Conservation (phyloP, 83 land plant genomes). For the Diphasiastrum complanatum region DNA sequence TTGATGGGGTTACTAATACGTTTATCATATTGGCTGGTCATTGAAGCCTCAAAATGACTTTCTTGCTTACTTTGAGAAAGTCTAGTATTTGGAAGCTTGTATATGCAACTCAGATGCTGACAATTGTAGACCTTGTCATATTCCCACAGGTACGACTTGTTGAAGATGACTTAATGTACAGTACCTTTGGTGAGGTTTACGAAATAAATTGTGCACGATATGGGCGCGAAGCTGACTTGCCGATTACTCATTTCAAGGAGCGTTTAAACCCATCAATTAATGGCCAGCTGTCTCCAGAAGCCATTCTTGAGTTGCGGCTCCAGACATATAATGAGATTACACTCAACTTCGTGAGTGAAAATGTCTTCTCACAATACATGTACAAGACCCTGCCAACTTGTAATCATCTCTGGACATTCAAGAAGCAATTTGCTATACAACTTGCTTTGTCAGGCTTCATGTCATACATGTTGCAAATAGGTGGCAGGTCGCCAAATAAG, state of each 20-base stretch:
- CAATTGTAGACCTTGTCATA: not conserved
- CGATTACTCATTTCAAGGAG: constrained; percentile 93
- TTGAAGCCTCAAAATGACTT: no score
- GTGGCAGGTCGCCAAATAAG: constrained; percentile 95
- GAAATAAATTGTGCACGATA: constrained; percentile 95
- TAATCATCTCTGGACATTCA: constrained; percentile 95
- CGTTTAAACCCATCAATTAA: constrained; percentile 88
- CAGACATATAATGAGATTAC: constrained; percentile 89
- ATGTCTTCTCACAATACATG: constrained; percentile 96
- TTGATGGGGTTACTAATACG: no score
- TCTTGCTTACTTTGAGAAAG: no score
- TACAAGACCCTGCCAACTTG: constrained; percentile 92
- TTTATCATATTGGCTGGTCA: no score
- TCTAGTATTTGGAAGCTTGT: no score
- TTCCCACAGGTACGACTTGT: constrained; percentile 86
- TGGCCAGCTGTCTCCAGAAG: constrained; percentile 76
- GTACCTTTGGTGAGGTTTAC: constrained; percentile 98
- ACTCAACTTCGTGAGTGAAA: constrained; percentile 62
- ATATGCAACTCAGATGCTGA: not conserved
- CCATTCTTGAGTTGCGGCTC: constrained; percentile 76
- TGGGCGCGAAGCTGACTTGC: constrained; percentile 88
- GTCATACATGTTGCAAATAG: constrained; percentile 98
- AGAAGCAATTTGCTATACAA: constrained; percentile 98
- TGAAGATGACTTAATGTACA: constrained; percentile 97
- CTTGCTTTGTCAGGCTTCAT: constrained; percentile 93